Percentiles rank a stretch among this genome's conserved stretches.
Evolutionary conservation across 129 eudicot species (phyloP).

Genomic region (Lactuca sativa): DNA sequence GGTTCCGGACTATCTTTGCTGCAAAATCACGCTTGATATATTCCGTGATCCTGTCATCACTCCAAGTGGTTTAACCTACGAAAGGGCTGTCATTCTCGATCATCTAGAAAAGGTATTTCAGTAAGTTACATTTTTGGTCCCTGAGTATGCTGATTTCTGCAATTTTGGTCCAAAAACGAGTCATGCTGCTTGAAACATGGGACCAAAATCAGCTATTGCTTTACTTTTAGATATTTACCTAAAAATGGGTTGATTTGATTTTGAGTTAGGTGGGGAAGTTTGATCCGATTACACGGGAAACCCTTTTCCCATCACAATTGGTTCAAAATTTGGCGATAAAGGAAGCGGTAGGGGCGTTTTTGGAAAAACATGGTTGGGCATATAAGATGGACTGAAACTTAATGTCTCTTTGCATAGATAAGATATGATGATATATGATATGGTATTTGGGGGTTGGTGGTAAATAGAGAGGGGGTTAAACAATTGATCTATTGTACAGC

Average conservation of each 20-base stretch:
- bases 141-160: not conserved
- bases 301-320: constrained; percentile 57
- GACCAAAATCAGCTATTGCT: too few relatives aligned
- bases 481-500: constrained; percentile 25
- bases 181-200: too few relatives aligned
- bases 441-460: constrained; percentile 1
- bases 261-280: constrained; percentile 74
- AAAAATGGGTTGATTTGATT: not conserved
- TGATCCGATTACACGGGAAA: constrained; percentile 81
- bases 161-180: not conserved
- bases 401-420: too few relatives aligned
- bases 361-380: constrained; percentile 90
- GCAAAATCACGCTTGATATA: constrained; percentile 90
- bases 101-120: constrained; percentile 75
- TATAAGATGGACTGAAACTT: constrained; percentile 49
- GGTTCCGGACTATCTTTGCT: constrained; percentile 90
- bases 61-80: constrained; percentile 90
- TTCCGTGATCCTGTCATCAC: constrained; percentile 96
- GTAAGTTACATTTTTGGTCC: not conserved
- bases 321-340: constrained; percentile 89
- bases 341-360: constrained; percentile 76
- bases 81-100: constrained; percentile 75
- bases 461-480: constrained; percentile 16
- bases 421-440: not conserved
- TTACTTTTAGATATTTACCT: not conserved